These are phyloP conservation scores for Kondoa subrosea DNA, from an alignment of 768 basidiomycete species.

Conservation along the genomic window DNA sequence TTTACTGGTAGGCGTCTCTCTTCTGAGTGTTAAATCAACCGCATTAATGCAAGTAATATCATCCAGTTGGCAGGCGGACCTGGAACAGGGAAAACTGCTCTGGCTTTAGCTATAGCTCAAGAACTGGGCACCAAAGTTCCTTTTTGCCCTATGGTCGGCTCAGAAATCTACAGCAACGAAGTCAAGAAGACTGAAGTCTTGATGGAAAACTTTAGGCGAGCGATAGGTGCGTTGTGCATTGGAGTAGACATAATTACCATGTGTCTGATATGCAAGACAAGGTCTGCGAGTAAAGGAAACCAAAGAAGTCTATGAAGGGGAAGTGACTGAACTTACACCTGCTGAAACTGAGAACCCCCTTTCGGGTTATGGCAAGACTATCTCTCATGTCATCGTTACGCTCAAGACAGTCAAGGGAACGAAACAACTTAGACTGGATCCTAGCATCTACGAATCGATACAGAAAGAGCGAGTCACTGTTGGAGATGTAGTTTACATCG, in stretches of 20 bases:
- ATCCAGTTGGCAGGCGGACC: slow-evolving; percentile 66
- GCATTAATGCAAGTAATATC: neutral
- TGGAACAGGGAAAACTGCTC: slow-evolving; percentile 93
- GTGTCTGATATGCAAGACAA: slow-evolving; percentile 30
- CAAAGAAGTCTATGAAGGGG: slow-evolving; percentile 96
- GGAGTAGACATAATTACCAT: neutral
- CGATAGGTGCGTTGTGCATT: slow-evolving; percentile 56
- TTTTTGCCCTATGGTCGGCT: slow-evolving; percentile 97
- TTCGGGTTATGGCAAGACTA: slow-evolving; percentile 93
- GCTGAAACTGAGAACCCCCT: slow-evolving; percentile 93
- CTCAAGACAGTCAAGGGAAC: slow-evolving; percentile 88
- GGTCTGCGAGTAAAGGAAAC: slow-evolving; percentile 97
- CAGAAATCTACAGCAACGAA: slow-evolving; percentile 88
- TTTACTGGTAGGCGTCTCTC: slow-evolving; percentile 37
- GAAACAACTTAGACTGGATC: slow-evolving; percentile 84
- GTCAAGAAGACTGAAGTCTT: slow-evolving; percentile 99
- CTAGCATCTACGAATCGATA: slow-evolving; percentile 89
- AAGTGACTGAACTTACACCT: slow-evolving; percentile 91
- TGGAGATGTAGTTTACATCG: slow-evolving; percentile 92
- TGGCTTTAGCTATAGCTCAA: slow-evolving; percentile 86
- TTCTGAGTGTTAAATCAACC: neutral
- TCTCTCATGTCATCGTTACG: slow-evolving; percentile 91
- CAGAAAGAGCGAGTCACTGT: slow-evolving; percentile 92
- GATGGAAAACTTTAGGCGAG: slow-evolving; percentile 80
- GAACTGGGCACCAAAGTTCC: slow-evolving; percentile 89